A percentile compares a stretch with the other conserved stretches of the same genome.
phyloP scores from a whole-genome alignment of 371 early-diverging fungal genomes.

The Mortierella sp. region DNA sequence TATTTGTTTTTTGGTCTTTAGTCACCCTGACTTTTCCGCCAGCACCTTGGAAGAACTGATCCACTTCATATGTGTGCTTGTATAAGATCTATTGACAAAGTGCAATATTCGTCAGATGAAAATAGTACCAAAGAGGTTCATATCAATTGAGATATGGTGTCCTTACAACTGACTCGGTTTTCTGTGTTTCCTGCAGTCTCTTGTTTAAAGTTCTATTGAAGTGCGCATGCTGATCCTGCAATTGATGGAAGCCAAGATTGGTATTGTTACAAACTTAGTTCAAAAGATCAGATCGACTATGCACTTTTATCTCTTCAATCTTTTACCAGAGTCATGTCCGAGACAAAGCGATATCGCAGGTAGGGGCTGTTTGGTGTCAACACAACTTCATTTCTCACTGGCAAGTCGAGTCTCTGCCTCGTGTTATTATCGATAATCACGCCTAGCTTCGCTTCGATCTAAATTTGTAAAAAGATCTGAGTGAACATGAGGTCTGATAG shows the following conservation, averaged over 20 bases:
- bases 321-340: constrained; percentile 73
- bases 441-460: constrained; percentile 91
- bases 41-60: constrained; percentile 65
- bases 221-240: constrained; percentile 70
- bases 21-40: constrained; percentile 72
- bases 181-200: constrained; percentile 64
- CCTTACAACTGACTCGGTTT: constrained; percentile 60
- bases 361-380: constrained; percentile 29
- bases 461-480: neutral
- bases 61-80: constrained; percentile 77
- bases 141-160: neutral
- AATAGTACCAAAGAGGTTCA: neutral
- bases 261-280: neutral
- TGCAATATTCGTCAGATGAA: neutral
- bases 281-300: no score
- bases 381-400: constrained; percentile 69
- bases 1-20: constrained; percentile 68
- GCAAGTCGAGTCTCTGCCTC: constrained; percentile 68
- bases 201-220: constrained; percentile 77
- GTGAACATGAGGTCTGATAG: no score
- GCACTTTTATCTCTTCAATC: neutral
- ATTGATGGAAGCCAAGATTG: neutral
- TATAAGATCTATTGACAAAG: constrained; percentile 52
- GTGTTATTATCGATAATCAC: constrained; percentile 74
- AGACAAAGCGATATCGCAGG: constrained; percentile 67